These are phyloP conservation scores for Aspergillus glaucus DNA, from an alignment of 2,329 filamentous ascomycete genomes.

Conservation along the genomic window DNA sequence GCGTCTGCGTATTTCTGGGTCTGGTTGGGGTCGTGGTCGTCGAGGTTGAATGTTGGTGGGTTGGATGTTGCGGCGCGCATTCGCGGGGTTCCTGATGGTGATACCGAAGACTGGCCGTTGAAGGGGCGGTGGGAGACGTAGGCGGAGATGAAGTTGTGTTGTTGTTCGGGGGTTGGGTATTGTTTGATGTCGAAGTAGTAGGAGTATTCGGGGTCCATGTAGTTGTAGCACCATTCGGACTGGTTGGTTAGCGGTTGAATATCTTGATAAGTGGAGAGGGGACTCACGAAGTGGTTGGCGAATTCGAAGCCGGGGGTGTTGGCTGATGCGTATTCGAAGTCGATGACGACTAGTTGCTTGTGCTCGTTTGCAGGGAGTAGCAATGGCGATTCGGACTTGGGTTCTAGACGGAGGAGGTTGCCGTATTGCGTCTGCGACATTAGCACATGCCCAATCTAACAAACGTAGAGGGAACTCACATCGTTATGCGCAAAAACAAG, in stretches of 20 bases:
- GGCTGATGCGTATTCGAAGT: slow-evolving; percentile 93
- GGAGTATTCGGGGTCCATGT: slow-evolving; percentile 64
- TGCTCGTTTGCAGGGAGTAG: slow-evolving; percentile 86
- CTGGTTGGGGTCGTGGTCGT: slow-evolving; percentile 52
- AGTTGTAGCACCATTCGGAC: slow-evolving; percentile 97
- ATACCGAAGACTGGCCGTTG: slow-evolving; percentile 14
- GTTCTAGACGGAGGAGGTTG: slow-evolving; percentile 79
- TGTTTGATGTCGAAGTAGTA: slow-evolving; percentile 60
- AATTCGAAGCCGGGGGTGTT: slow-evolving; percentile 86
- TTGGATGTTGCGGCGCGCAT: slow-evolving; percentile 49
- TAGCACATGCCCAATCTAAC: neutral
- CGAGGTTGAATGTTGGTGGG: slow-evolving; percentile 67
- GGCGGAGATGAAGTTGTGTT: slow-evolving; percentile 74
- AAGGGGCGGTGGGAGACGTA: slow-evolving; percentile 75
- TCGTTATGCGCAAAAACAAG: slow-evolving; percentile 98
- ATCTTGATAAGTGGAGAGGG: no score
- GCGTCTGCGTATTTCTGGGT: slow-evolving; percentile 50
- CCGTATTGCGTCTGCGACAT: slow-evolving; percentile 82
- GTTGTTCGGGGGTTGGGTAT: slow-evolving; percentile 77
- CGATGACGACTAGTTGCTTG: slow-evolving; percentile 93
- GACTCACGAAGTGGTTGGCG: slow-evolving; percentile 82
- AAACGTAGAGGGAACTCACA: slow-evolving; percentile 48
- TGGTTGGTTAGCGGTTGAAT: slow-evolving; percentile 20
- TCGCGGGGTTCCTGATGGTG: slow-evolving; percentile 23
- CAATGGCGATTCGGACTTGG: slow-evolving; percentile 68